Base-by-base conservation (phyloP, 305 asterid species). In the Rubia balearica region DNA sequence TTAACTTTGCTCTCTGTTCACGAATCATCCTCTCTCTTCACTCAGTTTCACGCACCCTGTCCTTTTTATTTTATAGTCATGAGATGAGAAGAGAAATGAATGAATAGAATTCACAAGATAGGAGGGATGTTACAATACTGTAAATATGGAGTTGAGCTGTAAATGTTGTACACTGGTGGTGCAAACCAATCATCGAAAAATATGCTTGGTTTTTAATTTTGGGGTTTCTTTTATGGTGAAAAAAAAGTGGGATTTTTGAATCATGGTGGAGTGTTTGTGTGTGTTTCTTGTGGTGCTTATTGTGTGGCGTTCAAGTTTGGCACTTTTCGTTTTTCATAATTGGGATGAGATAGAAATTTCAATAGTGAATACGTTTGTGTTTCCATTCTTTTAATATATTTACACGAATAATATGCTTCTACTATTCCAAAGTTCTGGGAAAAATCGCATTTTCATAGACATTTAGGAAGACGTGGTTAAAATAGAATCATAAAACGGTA, bases 91-190 rank as follows among this genome's bases (percentile, higher is more conserved):
- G 30, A 13, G 30, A 0, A n/a, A 19, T 19, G 5, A 7, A 16
- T 11, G 11, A 13, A 33, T 33, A 42, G n/a, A 51, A 8, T 27
- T 61, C 5, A 14, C 9, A 56, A 22, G 38, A 6, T 33, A 33
- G 38, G 59, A 43, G 70, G 30, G 6, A n/a, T 3, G 38, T 33
- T 73, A 49, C 59, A 17, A 82, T 77, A 73, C 57, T 85, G 89
- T 85, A 82, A 71, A 82, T 85, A 73, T 73, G 77, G 63, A 65
- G 45, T 71, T 74, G 53, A 66, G 49, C 69, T 67, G 75, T 74
- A 69, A 74, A 70, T 55, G 62, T 80, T 78, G 85, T 74, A 81
- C 42, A 81, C 77, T 81, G 76, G 75, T 72, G 56, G 38, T 33
- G 36, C 24, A 63, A 21, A 56, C 70, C 53, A 59, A 68, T 63